Base-by-base conservation (phyloP, 306 rosid genomes). In the Quercus wislizeni region DNA sequence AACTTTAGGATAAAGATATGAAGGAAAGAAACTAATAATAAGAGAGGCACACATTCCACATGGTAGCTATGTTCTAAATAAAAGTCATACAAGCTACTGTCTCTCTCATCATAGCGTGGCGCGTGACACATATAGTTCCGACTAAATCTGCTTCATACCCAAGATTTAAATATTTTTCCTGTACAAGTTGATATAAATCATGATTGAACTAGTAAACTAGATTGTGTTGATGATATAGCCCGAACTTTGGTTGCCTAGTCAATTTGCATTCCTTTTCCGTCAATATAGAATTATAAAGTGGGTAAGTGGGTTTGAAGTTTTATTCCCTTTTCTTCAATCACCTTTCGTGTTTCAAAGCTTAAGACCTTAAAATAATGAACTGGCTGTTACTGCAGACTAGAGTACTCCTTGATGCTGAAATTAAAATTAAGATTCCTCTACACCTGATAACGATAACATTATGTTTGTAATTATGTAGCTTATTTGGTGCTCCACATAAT, bases 221-320 rank as follows among this genome's bases (percentile, higher is more conserved):
- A 52, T 54, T 49, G 5, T 21, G 23, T 69, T 69, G 43, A 27
- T 15, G 43, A 27, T 15, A 18, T n/a, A 30, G 31, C 9, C 52
- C 11, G 30, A 21, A 21, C 6, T 21, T 41, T 49, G 23, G 58
- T 55, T n/a, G 31, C 70, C 38, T n/a, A 11, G 71, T 55, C 67
- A 58, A 27, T 74, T 55, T 31, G n/a, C 23, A 63, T 63, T 20
- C 21, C 58, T 41, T 56, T 62, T 2, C 10, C 11, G 57, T 19
- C 80, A 33, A 18, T 9, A 13, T 51, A 51, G 31, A 7, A 19
- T 8, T 55, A 5, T 12, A 41, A 27, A 35, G 5, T 41, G 28
- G 17, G 62, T 17, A 27, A 63, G 82, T 82, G 82, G 73, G 79
- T 78, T 73, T 80, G 69, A 73, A 55, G 56, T 31, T 64, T 18